A percentile compares a stretch with the other conserved stretches of the same genome.
Conservation (phyloP, 2,329 filamentous ascomycete genomes). For the Colletotrichum paranaense region DNA sequence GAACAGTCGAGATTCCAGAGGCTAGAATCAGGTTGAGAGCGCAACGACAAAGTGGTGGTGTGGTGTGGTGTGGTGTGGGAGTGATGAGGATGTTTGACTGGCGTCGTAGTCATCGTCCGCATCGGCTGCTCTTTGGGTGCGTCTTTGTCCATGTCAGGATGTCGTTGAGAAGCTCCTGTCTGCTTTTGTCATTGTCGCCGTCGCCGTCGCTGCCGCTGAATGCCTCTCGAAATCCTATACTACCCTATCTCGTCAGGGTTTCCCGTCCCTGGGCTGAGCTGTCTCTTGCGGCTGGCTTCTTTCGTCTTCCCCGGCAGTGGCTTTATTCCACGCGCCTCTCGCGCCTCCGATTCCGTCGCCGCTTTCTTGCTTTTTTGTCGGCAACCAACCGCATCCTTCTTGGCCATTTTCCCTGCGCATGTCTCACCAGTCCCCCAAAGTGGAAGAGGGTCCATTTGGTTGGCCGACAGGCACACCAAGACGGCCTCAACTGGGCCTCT, state of each 20-base stretch:
- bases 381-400: constrained; percentile 23
- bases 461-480: constrained; percentile 7
- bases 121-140: neutral
- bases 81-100: neutral
- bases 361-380: constrained; percentile 31
- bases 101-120: neutral
- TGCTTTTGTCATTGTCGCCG: neutral
- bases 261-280: neutral
- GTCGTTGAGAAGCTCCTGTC: neutral
- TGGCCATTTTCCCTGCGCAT: constrained; percentile 13
- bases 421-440: constrained; percentile 30
- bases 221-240: neutral
- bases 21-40: constrained; percentile 11
- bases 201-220: neutral
- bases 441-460: constrained; percentile 22
- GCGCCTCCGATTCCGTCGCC: constrained; percentile 30
- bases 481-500: constrained; percentile 7
- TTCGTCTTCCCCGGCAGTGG: constrained; percentile 24
- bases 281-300: constrained; percentile 12
- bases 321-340: constrained; percentile 31
- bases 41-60: neutral
- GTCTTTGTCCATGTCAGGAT: neutral
- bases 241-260: neutral
- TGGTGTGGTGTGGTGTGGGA: neutral
- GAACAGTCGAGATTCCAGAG: neutral